Conservation (phyloP, 2,329 filamentous ascomycete species). For the Cladorrhinum sp. region DNA sequence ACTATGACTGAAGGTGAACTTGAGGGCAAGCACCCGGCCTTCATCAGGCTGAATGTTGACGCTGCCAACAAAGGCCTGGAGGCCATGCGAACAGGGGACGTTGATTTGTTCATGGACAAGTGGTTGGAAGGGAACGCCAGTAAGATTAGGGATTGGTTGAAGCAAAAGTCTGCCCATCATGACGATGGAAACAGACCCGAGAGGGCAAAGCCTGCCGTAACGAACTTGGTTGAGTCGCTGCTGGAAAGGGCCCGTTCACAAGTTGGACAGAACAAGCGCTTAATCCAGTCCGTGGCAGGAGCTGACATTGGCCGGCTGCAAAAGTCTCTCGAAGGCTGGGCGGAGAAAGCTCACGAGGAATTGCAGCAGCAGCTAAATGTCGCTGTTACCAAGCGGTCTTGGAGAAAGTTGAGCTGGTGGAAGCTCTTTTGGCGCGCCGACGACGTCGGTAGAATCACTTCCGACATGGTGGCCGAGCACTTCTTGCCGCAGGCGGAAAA, state of each 20-base stretch:
- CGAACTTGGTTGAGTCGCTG: conserved; percentile 64
- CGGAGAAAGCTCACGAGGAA: conserved; percentile 77
- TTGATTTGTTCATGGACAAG: conserved; percentile 66
- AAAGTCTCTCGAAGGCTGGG: conserved; percentile 53
- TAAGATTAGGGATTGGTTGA: conserved; percentile 64
- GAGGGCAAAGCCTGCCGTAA: conserved; percentile 40
- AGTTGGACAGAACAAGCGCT: conserved; percentile 50
- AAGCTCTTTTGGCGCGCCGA: conserved; percentile 94
- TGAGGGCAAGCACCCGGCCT: conserved; percentile 45
- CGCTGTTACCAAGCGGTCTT: conserved; percentile 72
- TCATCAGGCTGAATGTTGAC: conserved; percentile 59
- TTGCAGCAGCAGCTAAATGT: conserved; percentile 74
- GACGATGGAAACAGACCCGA: conserved; percentile 53
- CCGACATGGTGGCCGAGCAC: conserved; percentile 70
- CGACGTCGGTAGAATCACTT: conserved; percentile 79
- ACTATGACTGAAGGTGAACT: conserved; percentile 34
- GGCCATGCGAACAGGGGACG: conserved; percentile 68
- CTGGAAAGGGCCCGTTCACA: conserved; percentile 52
- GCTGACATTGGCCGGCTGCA: neutral
- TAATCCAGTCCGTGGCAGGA: conserved; percentile 60
- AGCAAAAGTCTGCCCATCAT: conserved; percentile 38
- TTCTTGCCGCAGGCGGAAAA: conserved; percentile 80
- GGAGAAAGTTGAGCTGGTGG: conserved; percentile 86
- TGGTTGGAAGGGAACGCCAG: conserved; percentile 74
- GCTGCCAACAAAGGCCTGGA: conserved; percentile 61